Evolutionary conservation across 108 stramenopile species (phyloP).

Genomic region (Nitzschia sp.): DNA sequence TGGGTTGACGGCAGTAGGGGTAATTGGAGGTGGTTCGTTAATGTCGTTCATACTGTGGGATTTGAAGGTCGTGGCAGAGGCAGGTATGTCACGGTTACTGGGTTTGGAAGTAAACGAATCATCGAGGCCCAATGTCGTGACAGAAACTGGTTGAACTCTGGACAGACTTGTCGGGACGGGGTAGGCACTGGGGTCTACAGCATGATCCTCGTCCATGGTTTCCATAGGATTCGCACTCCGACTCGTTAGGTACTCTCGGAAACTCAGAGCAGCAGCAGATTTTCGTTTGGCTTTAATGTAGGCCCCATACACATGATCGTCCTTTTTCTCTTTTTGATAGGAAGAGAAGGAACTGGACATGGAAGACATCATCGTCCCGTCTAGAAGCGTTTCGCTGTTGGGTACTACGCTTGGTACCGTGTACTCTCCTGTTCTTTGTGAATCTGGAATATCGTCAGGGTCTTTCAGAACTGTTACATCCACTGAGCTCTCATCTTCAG

Average conservation of each 20-base stretch:
- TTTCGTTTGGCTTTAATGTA: constrained; percentile 2
- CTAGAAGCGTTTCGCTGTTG: background rate
- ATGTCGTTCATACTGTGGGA: constrained; percentile 1
- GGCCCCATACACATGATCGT: constrained; percentile 2
- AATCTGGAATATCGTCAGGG: too few species aligned
- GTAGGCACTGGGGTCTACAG: background rate
- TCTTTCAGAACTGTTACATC: too few species aligned
- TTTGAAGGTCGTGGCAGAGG: background rate
- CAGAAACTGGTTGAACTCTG: background rate
- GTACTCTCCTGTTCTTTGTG: background rate
- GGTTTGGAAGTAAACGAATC: background rate
- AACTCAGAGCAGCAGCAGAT: background rate
- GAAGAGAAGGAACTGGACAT: background rate
- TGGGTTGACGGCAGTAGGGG: background rate
- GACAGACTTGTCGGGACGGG: background rate
- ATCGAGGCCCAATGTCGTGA: background rate
- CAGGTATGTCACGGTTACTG: background rate
- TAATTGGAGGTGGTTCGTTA: background rate
- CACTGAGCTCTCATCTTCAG: too few species aligned
- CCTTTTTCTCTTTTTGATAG: constrained; percentile 5
- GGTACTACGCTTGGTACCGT: background rate
- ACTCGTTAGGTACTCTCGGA: background rate
- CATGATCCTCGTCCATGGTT: background rate
- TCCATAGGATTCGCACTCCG: background rate
- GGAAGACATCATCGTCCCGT: background rate